phyloP scores from a whole-genome alignment of 2,329 filamentous ascomycete genomes.

The Macrophomina phaseolina region DNA sequence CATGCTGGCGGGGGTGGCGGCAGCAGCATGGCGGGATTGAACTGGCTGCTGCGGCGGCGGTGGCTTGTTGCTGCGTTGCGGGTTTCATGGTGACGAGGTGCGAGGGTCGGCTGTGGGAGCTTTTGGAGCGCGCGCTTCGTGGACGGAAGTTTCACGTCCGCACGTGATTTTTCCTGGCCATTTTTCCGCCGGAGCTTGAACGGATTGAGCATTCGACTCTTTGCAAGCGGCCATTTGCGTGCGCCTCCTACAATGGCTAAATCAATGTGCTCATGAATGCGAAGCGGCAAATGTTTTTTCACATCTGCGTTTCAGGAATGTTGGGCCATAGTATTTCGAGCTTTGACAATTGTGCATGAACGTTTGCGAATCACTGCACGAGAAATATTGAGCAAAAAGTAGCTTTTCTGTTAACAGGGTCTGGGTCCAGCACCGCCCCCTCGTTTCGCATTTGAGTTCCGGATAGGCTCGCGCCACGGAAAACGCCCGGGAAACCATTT shows the following conservation, averaged over 20 bases:
- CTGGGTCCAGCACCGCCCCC: neutral
- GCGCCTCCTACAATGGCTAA: neutral
- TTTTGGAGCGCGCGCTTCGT: neutral
- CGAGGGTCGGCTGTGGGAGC: neutral
- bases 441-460: constrained; percentile 5
- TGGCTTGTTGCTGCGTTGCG: constrained; percentile 17
- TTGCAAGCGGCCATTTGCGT: neutral
- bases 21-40: constrained; percentile 11
- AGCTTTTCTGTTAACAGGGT: neutral
- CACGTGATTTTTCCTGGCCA: neutral
- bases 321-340: neutral
- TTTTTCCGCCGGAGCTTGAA: neutral
- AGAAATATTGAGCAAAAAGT: neutral
- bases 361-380: neutral
- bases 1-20: constrained; percentile 15
- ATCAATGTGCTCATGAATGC: neutral
- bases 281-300: neutral
- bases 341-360: neutral
- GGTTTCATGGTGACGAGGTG: constrained; percentile 17
- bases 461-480: neutral
- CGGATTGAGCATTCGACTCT: neutral
- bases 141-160: neutral
- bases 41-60: neutral
- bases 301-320: neutral
- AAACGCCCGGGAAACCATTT: neutral